These are phyloP conservation scores for Flaveria trinervia DNA, from an alignment of 129 eudicot species.

Conservation along the genomic window DNA sequence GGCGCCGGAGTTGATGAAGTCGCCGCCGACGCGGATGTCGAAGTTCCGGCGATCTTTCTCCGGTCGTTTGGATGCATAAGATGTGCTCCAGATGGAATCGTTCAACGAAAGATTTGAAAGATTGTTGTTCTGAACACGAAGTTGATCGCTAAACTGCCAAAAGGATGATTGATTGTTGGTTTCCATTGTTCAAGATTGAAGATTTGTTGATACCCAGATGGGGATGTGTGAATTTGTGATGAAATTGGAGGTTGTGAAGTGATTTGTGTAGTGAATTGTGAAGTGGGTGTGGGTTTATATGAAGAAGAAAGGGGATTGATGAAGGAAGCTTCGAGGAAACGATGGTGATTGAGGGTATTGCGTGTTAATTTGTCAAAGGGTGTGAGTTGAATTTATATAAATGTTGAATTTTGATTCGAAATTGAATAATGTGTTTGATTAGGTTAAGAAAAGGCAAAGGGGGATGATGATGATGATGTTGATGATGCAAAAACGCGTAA, in stretches of 20 bases:
- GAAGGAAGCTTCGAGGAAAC: conserved; percentile 58
- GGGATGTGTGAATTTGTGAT: background rate
- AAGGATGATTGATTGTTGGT: conserved; percentile 70
- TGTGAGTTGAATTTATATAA: conserved; percentile 16
- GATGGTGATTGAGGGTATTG: conserved; percentile 13
- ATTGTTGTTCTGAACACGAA: conserved; percentile 65
- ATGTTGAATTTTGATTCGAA: conserved; percentile 3
- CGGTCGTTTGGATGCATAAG: conserved; percentile 56
- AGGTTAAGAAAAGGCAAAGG: background rate
- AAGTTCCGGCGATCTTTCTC: conserved; percentile 75
- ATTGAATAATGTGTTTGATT: background rate
- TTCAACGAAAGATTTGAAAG: conserved; percentile 68
- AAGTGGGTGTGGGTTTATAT: conserved; percentile 29
- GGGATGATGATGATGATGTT: conserved; percentile 46
- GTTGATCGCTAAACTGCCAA: conserved; percentile 91
- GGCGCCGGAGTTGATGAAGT: conserved; percentile 27
- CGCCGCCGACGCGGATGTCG: conserved; percentile 73
- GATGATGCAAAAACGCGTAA: conserved; percentile 51
- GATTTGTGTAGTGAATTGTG: conserved; percentile 4
- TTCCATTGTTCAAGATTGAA: conserved; percentile 32
- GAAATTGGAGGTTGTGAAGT: background rate
- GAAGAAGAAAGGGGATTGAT: background rate
- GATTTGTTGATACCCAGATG: conserved; percentile 34
- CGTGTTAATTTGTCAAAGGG: conserved; percentile 39
- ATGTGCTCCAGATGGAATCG: conserved; percentile 88